Base-by-base conservation (phyloP, 2,329 filamentous ascomycete species). In the Penicillium crustosum region DNA sequence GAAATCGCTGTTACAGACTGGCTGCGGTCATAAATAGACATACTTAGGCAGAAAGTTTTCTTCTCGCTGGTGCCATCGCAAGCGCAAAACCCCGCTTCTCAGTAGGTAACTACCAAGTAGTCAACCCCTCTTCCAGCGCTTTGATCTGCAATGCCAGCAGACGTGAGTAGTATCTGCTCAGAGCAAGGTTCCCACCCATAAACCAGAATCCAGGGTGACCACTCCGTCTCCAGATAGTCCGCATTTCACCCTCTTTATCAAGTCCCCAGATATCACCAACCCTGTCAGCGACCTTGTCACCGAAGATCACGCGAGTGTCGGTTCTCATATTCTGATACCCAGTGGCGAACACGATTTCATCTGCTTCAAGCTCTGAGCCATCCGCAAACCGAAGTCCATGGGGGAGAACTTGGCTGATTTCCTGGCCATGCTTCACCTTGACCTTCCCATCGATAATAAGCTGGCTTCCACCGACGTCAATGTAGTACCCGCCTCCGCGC, bases 171-270 rank as follows among this genome's bases (percentile, higher is more conserved):
- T 85, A 87, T 49, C 86, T 76, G 61, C 84, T 86, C 57, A 89
- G 70, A 0, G 84, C 84, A 36, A 89, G 66, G 65, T 88, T 89
- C 0, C 87, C 86, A 0, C 86, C 86, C 65, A 87, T 85, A 62
- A 87, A 85, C 86, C 86, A 89, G 60, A 89, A 85, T 0, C 86
- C 86, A 0, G 84, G 84, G 55, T 88, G 85, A 0, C 86, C 86
- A 19, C 79, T 86, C 27, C 75, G 75, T 55, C 82, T 79, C 85
- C 86, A 89, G 31, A 89, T 83, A 0, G 78, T 80, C 8, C 82
- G 77, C 62, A 83, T 79, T 73, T 89, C 81, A 3, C 80, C 80
- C 54, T 81, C 78, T 9, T 71, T 63, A 60, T 88, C 82, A 49
- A 85, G 80, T 0, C 86, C 87, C 85, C 86, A 89, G 19, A 88